Percentiles rank a stretch among this genome's conserved stretches.
phyloP scores from a whole-genome alignment of 352 stramenopile species.

The Pythium aquatile region DNA sequence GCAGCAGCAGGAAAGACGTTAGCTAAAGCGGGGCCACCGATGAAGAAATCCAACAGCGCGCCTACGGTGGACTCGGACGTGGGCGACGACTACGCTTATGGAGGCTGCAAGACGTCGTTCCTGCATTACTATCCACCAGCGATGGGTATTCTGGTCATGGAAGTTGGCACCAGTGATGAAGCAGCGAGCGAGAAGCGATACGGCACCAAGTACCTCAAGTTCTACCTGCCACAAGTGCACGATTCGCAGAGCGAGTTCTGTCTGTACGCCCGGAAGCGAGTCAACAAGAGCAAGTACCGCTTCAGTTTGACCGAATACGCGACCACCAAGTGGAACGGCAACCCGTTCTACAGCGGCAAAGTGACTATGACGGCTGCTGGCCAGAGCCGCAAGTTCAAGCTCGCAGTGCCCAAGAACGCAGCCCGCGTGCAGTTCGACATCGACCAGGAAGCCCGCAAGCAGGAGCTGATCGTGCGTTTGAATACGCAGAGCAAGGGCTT shows the following conservation, averaged over 20 bases:
- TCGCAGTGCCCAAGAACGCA: conserved; percentile 44
- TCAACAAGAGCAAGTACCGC: conserved; percentile 75
- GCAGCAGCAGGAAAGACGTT: neutral
- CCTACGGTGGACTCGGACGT: conserved; percentile 29
- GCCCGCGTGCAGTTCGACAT: conserved; percentile 63
- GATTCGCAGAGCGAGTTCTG: conserved; percentile 70
- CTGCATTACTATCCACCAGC: conserved; percentile 55
- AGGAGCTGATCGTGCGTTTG: conserved; percentile 63
- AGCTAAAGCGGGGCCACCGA: neutral
- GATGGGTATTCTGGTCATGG: conserved; percentile 70
- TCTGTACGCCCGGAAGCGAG: conserved; percentile 67
- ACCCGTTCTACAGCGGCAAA: conserved; percentile 61
- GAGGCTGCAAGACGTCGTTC: conserved; percentile 51
- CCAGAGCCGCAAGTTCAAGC: conserved; percentile 52
- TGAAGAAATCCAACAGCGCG: conserved; percentile 28
- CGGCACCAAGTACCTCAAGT: conserved; percentile 65
- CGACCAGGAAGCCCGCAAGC: conserved; percentile 68
- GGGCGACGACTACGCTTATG: conserved; percentile 34
- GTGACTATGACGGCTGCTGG: conserved; percentile 46
- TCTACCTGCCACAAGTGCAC: conserved; percentile 76
- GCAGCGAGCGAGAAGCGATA: conserved; percentile 50
- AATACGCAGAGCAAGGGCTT: conserved; percentile 50
- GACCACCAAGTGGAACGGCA: conserved; percentile 61
- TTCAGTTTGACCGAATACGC: conserved; percentile 69
- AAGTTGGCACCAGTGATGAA: conserved; percentile 42